These are phyloP conservation scores for Pontederia paniculata DNA, from an alignment of 176 grass and related monocot genomes.

Conservation along the genomic window DNA sequence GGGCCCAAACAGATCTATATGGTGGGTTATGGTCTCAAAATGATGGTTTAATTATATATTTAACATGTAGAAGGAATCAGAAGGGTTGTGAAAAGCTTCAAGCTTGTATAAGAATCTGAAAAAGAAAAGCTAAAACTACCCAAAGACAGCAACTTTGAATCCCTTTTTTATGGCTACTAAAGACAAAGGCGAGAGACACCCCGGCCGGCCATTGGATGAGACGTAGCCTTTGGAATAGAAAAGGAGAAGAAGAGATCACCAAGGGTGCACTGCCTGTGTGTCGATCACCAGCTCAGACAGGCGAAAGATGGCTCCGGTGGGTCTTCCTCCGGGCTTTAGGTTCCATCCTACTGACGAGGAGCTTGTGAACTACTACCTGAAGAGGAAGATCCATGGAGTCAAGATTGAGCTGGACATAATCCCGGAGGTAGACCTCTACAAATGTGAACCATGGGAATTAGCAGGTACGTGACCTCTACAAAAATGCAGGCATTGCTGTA, in stretches of 20 bases:
- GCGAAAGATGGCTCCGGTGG: constrained; percentile 76
- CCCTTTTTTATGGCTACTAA: neutral
- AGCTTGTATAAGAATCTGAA: neutral
- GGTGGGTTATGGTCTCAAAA: neutral
- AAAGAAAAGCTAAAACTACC: neutral
- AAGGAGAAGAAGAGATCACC: neutral
- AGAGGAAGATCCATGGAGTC: constrained; percentile 95
- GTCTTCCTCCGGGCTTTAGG: constrained; percentile 86
- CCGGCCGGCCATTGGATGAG: neutral
- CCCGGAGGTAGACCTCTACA: constrained; percentile 95
- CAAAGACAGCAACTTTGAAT: neutral
- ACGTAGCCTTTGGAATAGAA: neutral
- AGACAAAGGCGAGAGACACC: neutral
- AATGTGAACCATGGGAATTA: constrained; percentile 97
- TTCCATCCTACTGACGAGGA: constrained; percentile 96
- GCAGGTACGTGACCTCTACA: constrained; percentile 28
- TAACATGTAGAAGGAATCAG: neutral
- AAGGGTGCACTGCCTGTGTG: no score
- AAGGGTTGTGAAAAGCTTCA: neutral
- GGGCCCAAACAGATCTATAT: no score
- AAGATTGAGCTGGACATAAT: constrained; percentile 97
- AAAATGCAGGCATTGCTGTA: neutral
- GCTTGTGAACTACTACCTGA: constrained; percentile 97
- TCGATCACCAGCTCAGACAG: neutral
- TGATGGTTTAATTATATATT: neutral